Conservation (phyloP, 495 filamentous ascomycete genomes). For the Penicillium cataractarum region DNA sequence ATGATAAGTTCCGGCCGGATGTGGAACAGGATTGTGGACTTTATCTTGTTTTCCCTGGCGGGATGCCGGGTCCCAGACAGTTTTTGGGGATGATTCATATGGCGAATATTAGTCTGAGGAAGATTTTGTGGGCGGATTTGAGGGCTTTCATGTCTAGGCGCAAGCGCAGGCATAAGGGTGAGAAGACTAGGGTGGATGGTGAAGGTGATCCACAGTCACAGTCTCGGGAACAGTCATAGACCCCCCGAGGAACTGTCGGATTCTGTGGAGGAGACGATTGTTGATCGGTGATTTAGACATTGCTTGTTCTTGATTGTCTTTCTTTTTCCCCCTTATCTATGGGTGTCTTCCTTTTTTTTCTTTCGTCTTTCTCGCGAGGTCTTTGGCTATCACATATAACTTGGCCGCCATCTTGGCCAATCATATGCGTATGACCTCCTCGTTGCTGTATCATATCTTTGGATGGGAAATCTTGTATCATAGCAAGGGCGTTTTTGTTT, state of each 20-base stretch:
- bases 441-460: conserved; percentile 19
- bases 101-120: conserved; percentile 41
- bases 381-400: not conserved
- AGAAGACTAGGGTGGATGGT: not conserved
- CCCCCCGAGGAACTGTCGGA: not conserved
- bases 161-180: not conserved
- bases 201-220: conserved; percentile 3
- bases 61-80: conserved; percentile 33
- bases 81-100: conserved; percentile 46
- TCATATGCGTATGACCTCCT: not conserved
- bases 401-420: not conserved
- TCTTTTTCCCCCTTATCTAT: not conserved
- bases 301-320: not conserved
- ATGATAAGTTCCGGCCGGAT: conserved; percentile 48
- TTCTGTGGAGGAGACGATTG: not conserved
- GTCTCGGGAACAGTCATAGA: conserved; percentile 8
- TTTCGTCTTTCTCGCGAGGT: not conserved
- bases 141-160: conserved; percentile 7
- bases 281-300: not conserved
- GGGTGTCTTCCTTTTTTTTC: not conserved
- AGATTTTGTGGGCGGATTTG: conserved; percentile 30
- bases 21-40: conserved; percentile 33
- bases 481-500: conserved; percentile 20
- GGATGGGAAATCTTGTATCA: conserved; percentile 20
- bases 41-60: conserved; percentile 41